phyloP scores from a whole-genome alignment of 2,329 filamentous ascomycete genomes.

The Thermomyces lanuginosus region DNA sequence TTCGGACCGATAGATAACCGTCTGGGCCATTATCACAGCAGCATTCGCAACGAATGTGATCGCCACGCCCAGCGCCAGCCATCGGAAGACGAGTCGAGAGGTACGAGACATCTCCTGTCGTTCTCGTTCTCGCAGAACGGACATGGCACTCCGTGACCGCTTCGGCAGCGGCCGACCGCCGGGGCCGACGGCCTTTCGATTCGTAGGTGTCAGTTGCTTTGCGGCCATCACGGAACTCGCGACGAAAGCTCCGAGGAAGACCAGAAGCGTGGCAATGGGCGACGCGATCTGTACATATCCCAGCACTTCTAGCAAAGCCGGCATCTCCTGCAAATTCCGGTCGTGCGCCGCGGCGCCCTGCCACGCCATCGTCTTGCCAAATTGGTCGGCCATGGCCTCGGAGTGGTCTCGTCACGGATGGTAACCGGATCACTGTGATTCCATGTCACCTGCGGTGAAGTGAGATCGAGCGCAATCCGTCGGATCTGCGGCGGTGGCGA shows the following conservation, averaged over 20 bases:
- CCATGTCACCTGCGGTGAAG: constrained; percentile 8
- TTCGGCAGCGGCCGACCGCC: constrained; percentile 76
- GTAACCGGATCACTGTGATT: constrained; percentile 5
- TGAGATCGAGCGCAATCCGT: no score
- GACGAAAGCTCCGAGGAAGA: constrained; percentile 49
- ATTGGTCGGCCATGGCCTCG: no score
- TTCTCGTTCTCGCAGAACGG: constrained; percentile 30
- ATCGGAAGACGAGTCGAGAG: constrained; percentile 58
- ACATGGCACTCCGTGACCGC: constrained; percentile 35
- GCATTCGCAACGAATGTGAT: constrained; percentile 63
- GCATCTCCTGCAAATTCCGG: constrained; percentile 6
- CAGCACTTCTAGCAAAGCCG: constrained; percentile 26
- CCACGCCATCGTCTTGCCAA: no score
- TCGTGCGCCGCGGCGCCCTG: constrained; percentile 6
- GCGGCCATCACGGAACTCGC: constrained; percentile 42
- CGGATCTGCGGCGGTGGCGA: no score
- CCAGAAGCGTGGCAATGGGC: constrained; percentile 46
- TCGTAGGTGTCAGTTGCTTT: constrained; percentile 30
- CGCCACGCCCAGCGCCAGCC: constrained; percentile 53
- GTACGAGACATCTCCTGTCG: constrained; percentile 45
- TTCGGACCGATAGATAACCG: constrained; percentile 47
- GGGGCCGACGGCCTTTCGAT: constrained; percentile 49
- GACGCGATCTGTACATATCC: constrained; percentile 40
- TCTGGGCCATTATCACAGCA: constrained; percentile 55
- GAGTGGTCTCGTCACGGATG: no score